Percentiles rank a stretch among this genome's conserved stretches.
phyloP scores from a whole-genome alignment of 176 grass and related monocot species.

The Eleusine coracana region DNA sequence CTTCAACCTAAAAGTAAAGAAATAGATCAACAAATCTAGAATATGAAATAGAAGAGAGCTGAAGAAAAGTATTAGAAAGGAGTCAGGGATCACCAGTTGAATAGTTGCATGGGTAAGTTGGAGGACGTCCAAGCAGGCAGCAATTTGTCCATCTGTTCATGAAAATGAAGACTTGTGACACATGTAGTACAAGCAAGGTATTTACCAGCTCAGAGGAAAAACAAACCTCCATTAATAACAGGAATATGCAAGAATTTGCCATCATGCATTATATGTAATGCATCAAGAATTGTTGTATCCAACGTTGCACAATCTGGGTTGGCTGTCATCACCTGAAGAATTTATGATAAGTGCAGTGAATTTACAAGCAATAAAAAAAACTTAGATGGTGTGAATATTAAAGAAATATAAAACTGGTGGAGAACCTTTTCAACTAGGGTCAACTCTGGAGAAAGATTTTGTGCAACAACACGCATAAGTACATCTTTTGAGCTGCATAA shows the following conservation, averaged over 20 bases:
- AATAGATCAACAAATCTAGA: constrained; percentile 27
- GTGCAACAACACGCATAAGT: constrained; percentile 94
- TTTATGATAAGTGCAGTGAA: constrained; percentile 14
- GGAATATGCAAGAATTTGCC: constrained; percentile 98
- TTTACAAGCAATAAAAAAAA: constrained; percentile 35
- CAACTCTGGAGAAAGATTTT: constrained; percentile 90
- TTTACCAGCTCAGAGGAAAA: constrained; percentile 25
- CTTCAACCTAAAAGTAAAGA: constrained; percentile 75
- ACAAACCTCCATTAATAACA: constrained; percentile 76
- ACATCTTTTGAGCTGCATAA: constrained; percentile 93
- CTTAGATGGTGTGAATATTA: constrained; percentile 7
- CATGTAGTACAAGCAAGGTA: constrained; percentile 28
- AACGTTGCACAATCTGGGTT: constrained; percentile 85
- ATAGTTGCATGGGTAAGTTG: constrained; percentile 90
- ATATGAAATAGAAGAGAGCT: constrained; percentile 14
- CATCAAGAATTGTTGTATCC: constrained; percentile 93
- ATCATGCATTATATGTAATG: constrained; percentile 96
- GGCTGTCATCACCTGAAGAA: constrained; percentile 80
- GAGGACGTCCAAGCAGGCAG: constrained; percentile 91
- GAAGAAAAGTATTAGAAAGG: constrained; percentile 24
- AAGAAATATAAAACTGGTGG: constrained; percentile 30
- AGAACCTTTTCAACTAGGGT: constrained; percentile 93
- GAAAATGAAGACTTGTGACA: constrained; percentile 40
- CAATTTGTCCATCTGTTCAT: constrained; percentile 70
- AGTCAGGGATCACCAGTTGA: constrained; percentile 77